Evolutionary conservation across 2,329 filamentous ascomycete species (phyloP).

Genomic region (Aureobasidium vineae): DNA sequence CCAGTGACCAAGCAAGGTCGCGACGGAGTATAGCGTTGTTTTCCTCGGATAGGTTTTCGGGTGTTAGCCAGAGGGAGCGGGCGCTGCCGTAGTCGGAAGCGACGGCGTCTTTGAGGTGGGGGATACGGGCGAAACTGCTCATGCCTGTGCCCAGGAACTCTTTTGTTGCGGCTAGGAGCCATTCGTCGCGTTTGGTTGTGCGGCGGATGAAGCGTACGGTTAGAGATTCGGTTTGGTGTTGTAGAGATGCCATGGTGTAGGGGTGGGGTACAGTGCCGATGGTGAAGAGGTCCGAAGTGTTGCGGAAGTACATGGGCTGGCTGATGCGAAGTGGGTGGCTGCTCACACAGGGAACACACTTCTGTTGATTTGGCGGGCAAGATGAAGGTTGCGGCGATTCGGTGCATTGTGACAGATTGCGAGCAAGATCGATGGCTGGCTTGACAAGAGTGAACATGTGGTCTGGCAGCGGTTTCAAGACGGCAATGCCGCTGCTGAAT

Average conservation of each 20-base stretch:
- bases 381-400: conserved; percentile 68
- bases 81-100: conserved; percentile 64
- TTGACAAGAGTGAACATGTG: conserved; percentile 71
- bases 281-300: conserved; percentile 70
- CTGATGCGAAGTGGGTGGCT: conserved; percentile 63
- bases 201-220: conserved; percentile 49
- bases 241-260: conserved; percentile 73
- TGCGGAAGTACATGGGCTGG: conserved; percentile 67
- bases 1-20: conserved; percentile 81
- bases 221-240: conserved; percentile 48
- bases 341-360: conserved; percentile 71
- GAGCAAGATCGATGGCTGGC: conserved; percentile 69
- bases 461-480: conserved; percentile 74
- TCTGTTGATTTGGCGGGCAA: conserved; percentile 77
- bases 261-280: conserved; percentile 90
- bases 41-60: conserved; percentile 48
- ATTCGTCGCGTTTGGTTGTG: conserved; percentile 70
- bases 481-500: conserved; percentile 72
- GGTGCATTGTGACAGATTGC: conserved; percentile 72
- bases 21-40: conserved; percentile 33
- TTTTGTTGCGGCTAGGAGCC: conserved; percentile 70
- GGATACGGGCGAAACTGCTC: conserved; percentile 62
- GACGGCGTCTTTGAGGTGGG: conserved; percentile 77
- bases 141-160: conserved; percentile 64
- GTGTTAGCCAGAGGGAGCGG: conserved; percentile 76